A percentile compares a stretch with the other conserved stretches of the same genome.
Evolutionary conservation across 352 stramenopile species (phyloP).

Genomic region (Phytophthora foliorum): DNA sequence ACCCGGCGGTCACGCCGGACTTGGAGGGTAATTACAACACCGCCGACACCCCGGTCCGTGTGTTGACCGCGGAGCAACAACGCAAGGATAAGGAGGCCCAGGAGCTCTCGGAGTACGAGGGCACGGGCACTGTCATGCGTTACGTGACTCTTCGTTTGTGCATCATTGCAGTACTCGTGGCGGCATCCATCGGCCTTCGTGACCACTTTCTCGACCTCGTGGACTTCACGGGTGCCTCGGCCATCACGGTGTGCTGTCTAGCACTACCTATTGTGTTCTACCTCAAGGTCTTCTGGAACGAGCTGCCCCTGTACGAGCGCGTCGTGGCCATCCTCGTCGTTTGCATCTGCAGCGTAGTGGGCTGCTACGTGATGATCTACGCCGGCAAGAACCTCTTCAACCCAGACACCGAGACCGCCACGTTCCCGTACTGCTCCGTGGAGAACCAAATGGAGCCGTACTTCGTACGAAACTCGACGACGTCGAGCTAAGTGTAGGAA

Average conservation of each 20-base stretch:
- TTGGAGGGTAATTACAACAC: constrained; percentile 40
- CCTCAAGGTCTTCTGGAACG: constrained; percentile 49
- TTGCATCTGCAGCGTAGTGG: constrained; percentile 36
- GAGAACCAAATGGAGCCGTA: constrained; percentile 40
- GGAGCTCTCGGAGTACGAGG: constrained; percentile 29
- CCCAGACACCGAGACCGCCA: constrained; percentile 28
- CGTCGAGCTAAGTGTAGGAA: constrained; percentile 25
- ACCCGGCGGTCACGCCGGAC: constrained; percentile 21
- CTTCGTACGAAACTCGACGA: constrained; percentile 33
- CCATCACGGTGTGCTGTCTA: constrained; percentile 50
- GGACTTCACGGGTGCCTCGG: constrained; percentile 55
- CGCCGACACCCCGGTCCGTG: constrained; percentile 10
- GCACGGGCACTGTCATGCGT: constrained; percentile 20
- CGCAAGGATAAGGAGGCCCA: constrained; percentile 32
- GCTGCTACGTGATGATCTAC: constrained; percentile 49
- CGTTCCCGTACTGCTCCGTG: constrained; percentile 42
- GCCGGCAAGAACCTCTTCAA: constrained; percentile 47
- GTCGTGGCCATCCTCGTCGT: constrained; percentile 35
- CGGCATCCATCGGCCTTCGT: constrained; percentile 32
- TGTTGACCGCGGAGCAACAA: constrained; percentile 19
- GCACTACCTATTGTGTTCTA: constrained; percentile 54
- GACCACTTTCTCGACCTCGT: constrained; percentile 49
- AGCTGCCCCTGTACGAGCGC: constrained; percentile 47
- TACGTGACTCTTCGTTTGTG: constrained; percentile 41
- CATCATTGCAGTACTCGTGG: constrained; percentile 35